Conservation (phyloP, 352 stramenopile genomes). For the Peronospora destructor region DNA sequence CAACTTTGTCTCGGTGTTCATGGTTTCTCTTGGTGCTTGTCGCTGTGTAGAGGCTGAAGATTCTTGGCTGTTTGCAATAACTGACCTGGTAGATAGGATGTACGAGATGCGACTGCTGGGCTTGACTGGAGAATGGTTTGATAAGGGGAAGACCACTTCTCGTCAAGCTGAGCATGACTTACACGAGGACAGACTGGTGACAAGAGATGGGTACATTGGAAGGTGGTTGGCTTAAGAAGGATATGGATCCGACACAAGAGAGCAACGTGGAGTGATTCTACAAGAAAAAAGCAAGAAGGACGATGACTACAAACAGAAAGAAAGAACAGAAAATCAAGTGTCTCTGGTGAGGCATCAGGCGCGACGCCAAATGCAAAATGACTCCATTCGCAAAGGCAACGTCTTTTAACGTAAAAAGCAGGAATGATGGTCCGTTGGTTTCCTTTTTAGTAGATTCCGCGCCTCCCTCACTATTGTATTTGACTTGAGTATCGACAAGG, state of each 20-base stretch:
- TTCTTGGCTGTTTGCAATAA: not conserved
- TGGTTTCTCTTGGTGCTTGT: constrained; percentile 14
- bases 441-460: constrained; percentile 17
- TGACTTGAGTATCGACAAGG: constrained; percentile 14
- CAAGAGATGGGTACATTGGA: constrained; percentile 91
- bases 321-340: constrained; percentile 88
- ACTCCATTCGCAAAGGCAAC: constrained; percentile 90
- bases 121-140: constrained; percentile 83
- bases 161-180: constrained; percentile 86
- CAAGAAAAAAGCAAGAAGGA: constrained; percentile 96
- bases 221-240: too few relatives aligned
- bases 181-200: constrained; percentile 91
- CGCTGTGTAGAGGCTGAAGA: not conserved
- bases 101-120: constrained; percentile 2
- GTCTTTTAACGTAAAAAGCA: constrained; percentile 35
- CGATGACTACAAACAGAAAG: constrained; percentile 93
- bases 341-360: constrained; percentile 88
- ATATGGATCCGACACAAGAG: constrained; percentile 95
- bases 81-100: not conserved
- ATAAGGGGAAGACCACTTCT: constrained; percentile 83
- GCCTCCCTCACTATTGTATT: constrained; percentile 14
- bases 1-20: constrained; percentile 16
- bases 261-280: constrained; percentile 93
- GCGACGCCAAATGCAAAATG: constrained; percentile 96
- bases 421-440: constrained; percentile 38